phyloP scores from a whole-genome alignment of 805 yeast species.

The Starmerella geochares region DNA sequence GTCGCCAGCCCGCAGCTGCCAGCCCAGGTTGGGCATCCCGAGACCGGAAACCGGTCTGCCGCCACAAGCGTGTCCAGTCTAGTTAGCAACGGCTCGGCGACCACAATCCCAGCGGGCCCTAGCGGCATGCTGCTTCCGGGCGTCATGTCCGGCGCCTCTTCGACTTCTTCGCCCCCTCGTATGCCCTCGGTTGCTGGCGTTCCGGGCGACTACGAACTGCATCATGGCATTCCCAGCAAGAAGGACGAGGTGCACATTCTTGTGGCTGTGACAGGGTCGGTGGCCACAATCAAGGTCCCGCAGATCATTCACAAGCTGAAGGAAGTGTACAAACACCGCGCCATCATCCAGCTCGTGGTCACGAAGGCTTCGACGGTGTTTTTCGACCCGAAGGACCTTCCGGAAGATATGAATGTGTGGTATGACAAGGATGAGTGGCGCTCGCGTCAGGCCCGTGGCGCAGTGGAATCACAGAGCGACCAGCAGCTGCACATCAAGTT shows the following conservation, averaged over 20 bases:
- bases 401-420: conserved; percentile 70
- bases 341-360: conserved; percentile 74
- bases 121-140: not conserved
- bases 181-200: not conserved
- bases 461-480: conserved; percentile 43
- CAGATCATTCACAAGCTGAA: conserved; percentile 75
- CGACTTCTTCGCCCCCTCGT: not conserved
- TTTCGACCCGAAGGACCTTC: conserved; percentile 30
- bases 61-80: conserved; percentile 6
- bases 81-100: not conserved
- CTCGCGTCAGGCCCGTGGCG: conserved; percentile 45
- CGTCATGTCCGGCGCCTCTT: not conserved
- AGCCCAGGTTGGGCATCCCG: not conserved
- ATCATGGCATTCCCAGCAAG: conserved; percentile 10
- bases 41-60: conserved; percentile 6
- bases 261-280: conserved; percentile 91
- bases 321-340: conserved; percentile 60
- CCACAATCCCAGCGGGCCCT: not conserved
- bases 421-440: conserved; percentile 90
- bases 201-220: conserved; percentile 4
- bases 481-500: conserved; percentile 87
- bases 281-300: conserved; percentile 91
- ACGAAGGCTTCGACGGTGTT: conserved; percentile 39
- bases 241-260: conserved; percentile 74
- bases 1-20: not conserved